A percentile compares a stretch with the other conserved stretches of the same genome.
phyloP scores from a whole-genome alignment of 805 yeast genomes.

The Wickerhamomyces bisporus region DNA sequence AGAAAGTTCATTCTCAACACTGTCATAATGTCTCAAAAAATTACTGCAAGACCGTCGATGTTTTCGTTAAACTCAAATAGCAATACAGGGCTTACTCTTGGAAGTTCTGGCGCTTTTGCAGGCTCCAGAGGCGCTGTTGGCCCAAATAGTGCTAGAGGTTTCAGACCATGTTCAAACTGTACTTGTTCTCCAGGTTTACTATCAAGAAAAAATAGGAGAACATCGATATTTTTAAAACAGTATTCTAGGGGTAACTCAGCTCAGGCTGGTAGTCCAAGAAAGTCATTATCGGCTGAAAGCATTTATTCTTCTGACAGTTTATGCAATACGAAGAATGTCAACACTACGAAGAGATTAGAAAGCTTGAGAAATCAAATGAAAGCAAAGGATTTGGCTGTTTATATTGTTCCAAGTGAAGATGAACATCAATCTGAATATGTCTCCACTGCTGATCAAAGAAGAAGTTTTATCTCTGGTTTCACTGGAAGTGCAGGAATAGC shows the following conservation, averaged over 20 bases:
- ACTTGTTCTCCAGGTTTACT: conserved; percentile 81
- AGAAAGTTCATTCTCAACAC: neutral
- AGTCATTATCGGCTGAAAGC: conserved; percentile 26
- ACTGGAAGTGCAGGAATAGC: conserved; percentile 94
- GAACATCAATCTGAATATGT: conserved; percentile 93
- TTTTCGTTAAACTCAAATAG: conserved; percentile 32
- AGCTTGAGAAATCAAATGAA: conserved; percentile 63
- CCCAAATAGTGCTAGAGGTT: conserved; percentile 22
- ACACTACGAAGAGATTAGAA: conserved; percentile 55
- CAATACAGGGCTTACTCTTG: conserved; percentile 9
- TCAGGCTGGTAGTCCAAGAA: conserved; percentile 16
- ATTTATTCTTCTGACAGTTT: conserved; percentile 34
- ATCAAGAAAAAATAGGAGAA: conserved; percentile 59
- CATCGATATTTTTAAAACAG: conserved; percentile 46
- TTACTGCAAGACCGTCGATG: conserved; percentile 36
- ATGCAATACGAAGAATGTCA: conserved; percentile 39
- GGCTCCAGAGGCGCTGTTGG: conserved; percentile 2
- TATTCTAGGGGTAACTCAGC: conserved; percentile 27
- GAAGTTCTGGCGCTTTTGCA: conserved; percentile 2
- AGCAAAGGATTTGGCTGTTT: conserved; percentile 58
- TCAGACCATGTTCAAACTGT: conserved; percentile 63
- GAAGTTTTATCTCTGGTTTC: conserved; percentile 81
- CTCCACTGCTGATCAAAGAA: conserved; percentile 71
- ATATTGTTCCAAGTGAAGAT: conserved; percentile 82
- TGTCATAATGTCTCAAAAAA: conserved; percentile 29